Evolutionary conservation across 129 eudicot species (phyloP).

Genomic region (Flaveria brownii): DNA sequence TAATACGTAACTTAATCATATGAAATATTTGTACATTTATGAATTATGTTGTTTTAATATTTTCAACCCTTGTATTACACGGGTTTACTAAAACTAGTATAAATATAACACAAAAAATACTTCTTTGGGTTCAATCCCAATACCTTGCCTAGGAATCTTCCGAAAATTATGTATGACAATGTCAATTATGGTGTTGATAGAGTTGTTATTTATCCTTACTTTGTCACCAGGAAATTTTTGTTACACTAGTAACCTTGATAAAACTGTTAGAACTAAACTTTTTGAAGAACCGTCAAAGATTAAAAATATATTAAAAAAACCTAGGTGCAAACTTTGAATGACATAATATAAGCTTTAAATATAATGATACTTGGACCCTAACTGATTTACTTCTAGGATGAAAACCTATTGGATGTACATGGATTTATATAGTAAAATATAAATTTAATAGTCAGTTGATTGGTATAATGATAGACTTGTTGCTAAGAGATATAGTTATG

Average conservation of each 20-base stretch:
- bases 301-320: no score
- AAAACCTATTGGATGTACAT: neutral
- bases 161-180: neutral
- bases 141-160: neutral
- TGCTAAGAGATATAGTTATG: neutral
- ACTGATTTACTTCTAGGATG: neutral
- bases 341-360: neutral
- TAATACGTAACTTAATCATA: no score
- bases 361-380: neutral
- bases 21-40: no score
- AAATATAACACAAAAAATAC: neutral
- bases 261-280: no score
- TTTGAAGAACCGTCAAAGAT: no score
- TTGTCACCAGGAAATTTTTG: neutral
- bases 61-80: no score
- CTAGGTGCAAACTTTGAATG: neutral
- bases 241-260: no score
- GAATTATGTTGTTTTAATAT: no score
- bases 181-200: neutral
- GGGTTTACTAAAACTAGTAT: no score
- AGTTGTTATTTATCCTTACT: neutral
- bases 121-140: neutral
- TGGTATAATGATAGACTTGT: neutral
- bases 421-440: neutral
- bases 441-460: neutral